phyloP scores from a whole-genome alignment of 108 stramenopile species.

The Nitzschia sp. region DNA sequence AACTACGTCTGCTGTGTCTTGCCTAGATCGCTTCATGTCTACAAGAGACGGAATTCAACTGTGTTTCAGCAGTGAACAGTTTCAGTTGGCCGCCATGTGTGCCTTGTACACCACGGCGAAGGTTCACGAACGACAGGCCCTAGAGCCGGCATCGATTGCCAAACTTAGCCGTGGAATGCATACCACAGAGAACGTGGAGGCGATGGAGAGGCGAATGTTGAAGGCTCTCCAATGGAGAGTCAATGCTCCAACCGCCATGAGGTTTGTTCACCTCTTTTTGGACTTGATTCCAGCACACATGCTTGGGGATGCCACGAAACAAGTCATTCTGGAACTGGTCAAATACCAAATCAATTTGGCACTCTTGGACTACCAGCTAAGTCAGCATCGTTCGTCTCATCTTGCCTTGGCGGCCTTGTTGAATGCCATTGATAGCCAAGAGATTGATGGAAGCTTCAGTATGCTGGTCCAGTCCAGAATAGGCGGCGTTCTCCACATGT shows the following conservation, averaged over 20 bases:
- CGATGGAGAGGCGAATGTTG: constrained; percentile 53
- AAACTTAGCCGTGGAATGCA: constrained; percentile 68
- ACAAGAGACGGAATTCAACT: constrained; percentile 5
- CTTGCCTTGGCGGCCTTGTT: constrained; percentile 25
- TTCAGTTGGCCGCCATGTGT: constrained; percentile 72
- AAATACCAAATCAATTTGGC: constrained; percentile 22
- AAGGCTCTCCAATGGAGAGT: constrained; percentile 48
- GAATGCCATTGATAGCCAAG: constrained; percentile 26
- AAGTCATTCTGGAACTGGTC: constrained; percentile 10
- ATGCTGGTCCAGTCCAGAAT: not conserved
- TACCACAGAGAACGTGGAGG: constrained; percentile 43
- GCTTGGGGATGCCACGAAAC: not conserved
- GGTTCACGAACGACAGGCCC: constrained; percentile 57
- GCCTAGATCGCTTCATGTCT: constrained; percentile 57
- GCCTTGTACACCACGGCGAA: constrained; percentile 73
- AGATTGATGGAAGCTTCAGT: not conserved
- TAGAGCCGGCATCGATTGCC: constrained; percentile 57
- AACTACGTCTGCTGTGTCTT: constrained; percentile 44
- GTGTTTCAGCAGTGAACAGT: constrained; percentile 33
- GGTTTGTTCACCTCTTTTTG: constrained; percentile 4
- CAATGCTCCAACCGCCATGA: constrained; percentile 45
- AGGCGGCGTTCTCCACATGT: not conserved
- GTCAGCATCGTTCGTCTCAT: constrained; percentile 3
- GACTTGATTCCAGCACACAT: constrained; percentile 1
- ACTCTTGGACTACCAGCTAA: constrained; percentile 22